A percentile compares a stretch with the other conserved stretches of the same genome.
Evolutionary conservation across 192 early-diverging fungal genomes (phyloP).

Genomic region (Umbelopsis isabellina): DNA sequence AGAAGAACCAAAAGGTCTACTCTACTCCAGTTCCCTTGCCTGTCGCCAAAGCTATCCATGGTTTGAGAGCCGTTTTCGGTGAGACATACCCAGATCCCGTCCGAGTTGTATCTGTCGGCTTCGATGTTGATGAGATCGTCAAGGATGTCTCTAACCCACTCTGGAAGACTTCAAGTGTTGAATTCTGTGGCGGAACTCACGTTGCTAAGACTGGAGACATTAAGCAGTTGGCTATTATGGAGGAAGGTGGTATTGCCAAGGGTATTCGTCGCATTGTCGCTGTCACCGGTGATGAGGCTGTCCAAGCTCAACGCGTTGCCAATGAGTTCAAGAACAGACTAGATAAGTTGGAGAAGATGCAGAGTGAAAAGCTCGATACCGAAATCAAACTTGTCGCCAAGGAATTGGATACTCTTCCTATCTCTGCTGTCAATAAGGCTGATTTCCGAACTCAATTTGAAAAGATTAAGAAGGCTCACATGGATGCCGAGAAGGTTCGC

Average conservation of each 20-base stretch:
- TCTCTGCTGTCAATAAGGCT: conserved; percentile 82
- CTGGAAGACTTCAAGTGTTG: conserved; percentile 86
- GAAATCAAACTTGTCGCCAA: conserved; percentile 79
- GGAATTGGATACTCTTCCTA: conserved; percentile 77
- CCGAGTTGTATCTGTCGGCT: conserved; percentile 92
- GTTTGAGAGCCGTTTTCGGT: conserved; percentile 96
- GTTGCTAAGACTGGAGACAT: conserved; percentile 89
- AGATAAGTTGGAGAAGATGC: conserved; percentile 56
- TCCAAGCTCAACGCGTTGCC: conserved; percentile 62
- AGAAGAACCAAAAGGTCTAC: conserved; percentile 75
- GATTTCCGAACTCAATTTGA: conserved; percentile 73
- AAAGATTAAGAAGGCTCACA: conserved; percentile 79
- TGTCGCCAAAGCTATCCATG: conserved; percentile 83
- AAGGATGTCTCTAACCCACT: conserved; percentile 74
- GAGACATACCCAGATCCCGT: conserved; percentile 98
- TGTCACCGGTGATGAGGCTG: conserved; percentile 93
- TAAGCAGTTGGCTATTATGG: conserved; percentile 82
- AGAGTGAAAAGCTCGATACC: conserved; percentile 67
- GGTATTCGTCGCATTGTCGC: conserved; percentile 95
- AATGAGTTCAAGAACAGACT: conserved; percentile 72
- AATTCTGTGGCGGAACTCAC: conserved; percentile 99
- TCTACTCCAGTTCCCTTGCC: conserved; percentile 83
- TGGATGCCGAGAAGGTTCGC: conserved; percentile 87
- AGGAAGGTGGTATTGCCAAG: conserved; percentile 93
- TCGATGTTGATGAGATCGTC: conserved; percentile 84